Evolutionary conservation across 208 protist species (phyloP).

Genomic region (Trypanosoma rangeli): DNA sequence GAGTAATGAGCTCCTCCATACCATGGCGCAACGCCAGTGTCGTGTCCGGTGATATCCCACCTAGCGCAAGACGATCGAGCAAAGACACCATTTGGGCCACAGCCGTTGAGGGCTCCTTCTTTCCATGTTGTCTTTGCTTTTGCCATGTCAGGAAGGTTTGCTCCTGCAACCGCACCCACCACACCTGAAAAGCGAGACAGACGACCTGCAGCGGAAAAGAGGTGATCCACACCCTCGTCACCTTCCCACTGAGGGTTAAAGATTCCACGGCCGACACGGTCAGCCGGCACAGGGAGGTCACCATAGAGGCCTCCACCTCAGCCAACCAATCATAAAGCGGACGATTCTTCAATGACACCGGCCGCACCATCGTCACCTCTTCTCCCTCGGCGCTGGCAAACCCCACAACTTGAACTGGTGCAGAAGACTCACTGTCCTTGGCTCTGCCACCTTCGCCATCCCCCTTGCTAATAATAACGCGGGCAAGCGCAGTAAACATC

Average conservation of each 20-base stretch:
- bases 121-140: conserved; percentile 8
- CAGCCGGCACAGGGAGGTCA: conserved; percentile 68
- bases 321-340: conserved; percentile 95
- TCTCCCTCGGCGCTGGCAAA: conserved; percentile 95
- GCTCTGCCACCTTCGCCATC: conserved; percentile 19
- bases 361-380: conserved; percentile 76
- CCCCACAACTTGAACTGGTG: conserved; percentile 58
- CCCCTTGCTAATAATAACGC: conserved; percentile 51
- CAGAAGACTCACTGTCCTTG: background rate
- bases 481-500: conserved; percentile 99
- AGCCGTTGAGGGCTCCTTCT: conserved; percentile 9
- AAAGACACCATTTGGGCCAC: conserved; percentile 74
- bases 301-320: conserved; percentile 91
- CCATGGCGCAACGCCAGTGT: conserved; percentile 73
- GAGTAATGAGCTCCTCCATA: conserved; percentile 97
- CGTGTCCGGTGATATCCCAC: conserved; percentile 39
- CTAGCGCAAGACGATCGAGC: conserved; percentile 76
- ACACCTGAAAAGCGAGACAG: conserved; percentile 90
- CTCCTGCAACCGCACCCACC: conserved; percentile 92
- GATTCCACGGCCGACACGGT: conserved; percentile 46
- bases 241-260: conserved; percentile 26
- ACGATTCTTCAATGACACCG: conserved; percentile 57
- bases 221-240: conserved; percentile 87
- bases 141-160: conserved; percentile 33
- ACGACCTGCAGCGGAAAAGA: conserved; percentile 92